These are phyloP conservation scores for Mucor lusitanicus DNA, from an alignment of 371 early-diverging fungal genomes.

Conservation along the genomic window DNA sequence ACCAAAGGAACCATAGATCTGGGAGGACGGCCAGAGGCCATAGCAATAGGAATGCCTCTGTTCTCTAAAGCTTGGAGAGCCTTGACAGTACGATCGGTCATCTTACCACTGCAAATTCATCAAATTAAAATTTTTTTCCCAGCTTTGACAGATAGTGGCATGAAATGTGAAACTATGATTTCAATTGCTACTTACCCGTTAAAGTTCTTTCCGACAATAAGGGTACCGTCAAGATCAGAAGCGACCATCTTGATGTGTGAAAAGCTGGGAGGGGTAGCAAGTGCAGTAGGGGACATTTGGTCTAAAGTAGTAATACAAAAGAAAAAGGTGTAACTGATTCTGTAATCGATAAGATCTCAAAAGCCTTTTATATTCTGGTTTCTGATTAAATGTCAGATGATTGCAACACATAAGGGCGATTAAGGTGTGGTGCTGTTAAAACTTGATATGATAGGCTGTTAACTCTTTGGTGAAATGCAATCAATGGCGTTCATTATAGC, in stretches of 20 bases:
- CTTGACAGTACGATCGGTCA: conserved; percentile 29
- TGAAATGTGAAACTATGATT: background rate
- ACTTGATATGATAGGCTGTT: background rate
- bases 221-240: conserved; percentile 46
- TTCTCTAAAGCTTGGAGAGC: conserved; percentile 34
- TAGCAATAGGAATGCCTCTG: conserved; percentile 31
- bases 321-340: background rate
- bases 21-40: conserved; percentile 46
- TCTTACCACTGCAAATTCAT: conserved; percentile 8
- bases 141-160: background rate
- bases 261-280: conserved; percentile 3
- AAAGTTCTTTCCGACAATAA: conserved; percentile 21
- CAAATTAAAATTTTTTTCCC: background rate
- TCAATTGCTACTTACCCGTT: conserved; percentile 21
- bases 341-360: background rate
- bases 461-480: too few species aligned
- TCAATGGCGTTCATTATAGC: too few species aligned
- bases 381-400: conserved; percentile 1
- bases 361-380: background rate
- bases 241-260: conserved; percentile 33
- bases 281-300: conserved; percentile 10
- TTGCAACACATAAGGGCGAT: background rate
- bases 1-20: conserved; percentile 37
- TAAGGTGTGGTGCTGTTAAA: background rate
- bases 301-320: background rate